A percentile compares a stretch with the other conserved stretches of the same genome.
Evolutionary conservation across 2,329 filamentous ascomycete species (phyloP).

Genomic region (Arthrobotrys iridis): DNA sequence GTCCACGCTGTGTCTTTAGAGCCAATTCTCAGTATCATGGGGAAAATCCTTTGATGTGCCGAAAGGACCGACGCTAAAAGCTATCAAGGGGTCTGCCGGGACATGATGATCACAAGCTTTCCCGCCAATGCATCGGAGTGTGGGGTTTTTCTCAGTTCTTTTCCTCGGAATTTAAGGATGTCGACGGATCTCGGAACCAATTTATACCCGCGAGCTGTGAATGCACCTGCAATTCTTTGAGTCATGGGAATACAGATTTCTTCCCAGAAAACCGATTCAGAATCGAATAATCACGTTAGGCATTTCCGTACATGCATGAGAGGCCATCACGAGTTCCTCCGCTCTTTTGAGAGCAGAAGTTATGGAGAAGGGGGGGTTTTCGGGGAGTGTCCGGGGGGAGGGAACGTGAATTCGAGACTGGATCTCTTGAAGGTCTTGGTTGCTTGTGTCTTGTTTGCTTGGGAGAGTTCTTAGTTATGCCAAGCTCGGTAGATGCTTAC

Average conservation of each 20-base stretch:
- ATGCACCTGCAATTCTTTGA: neutral
- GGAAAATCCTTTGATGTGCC: constrained; percentile 40
- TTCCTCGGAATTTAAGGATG: constrained; percentile 45
- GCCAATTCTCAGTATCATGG: neutral
- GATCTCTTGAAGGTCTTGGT: constrained; percentile 4
- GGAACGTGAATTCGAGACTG: neutral
- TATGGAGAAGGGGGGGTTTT: neutral
- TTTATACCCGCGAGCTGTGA: constrained; percentile 12
- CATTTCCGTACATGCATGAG: constrained; percentile 1
- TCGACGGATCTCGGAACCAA: constrained; percentile 53
- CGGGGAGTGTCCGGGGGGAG: constrained; percentile 13
- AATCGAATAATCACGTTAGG: constrained; percentile 29
- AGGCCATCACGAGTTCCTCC: constrained; percentile 34
- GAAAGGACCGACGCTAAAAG: constrained; percentile 32
- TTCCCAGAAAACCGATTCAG: neutral
- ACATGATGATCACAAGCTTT: constrained; percentile 49
- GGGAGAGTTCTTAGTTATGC: neutral
- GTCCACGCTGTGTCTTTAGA: neutral
- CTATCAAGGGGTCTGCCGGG: neutral
- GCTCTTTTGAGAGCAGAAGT: neutral
- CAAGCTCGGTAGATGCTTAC: constrained; percentile 36
- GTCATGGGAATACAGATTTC: constrained; percentile 14
- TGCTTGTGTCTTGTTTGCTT: neutral
- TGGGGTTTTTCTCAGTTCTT: too few relatives aligned
- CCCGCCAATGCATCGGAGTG: constrained; percentile 20